A percentile compares a stretch with the other conserved stretches of the same genome.
These are phyloP conservation scores for Cruciata laevipes DNA, from an alignment of 257 asterid species.

Conservation along the genomic window DNA sequence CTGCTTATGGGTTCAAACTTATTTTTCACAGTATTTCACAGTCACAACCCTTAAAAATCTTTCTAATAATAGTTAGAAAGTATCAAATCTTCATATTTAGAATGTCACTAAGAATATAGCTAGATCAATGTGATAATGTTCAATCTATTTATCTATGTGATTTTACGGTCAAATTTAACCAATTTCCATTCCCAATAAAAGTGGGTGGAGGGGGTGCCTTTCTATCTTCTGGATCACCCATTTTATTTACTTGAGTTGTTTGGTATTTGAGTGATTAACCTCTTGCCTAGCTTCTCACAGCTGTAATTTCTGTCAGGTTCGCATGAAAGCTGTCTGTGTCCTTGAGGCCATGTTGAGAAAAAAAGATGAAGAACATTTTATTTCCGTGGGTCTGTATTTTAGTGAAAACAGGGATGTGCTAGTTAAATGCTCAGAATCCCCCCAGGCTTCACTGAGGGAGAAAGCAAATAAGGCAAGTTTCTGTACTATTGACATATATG, in stretches of 20 bases:
- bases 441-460: constrained; percentile 95
- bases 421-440: constrained; percentile 84
- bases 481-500: background rate
- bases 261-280: background rate
- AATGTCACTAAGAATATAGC: background rate
- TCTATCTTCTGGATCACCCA: background rate
- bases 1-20: too few relatives aligned
- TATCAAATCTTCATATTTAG: too few relatives aligned
- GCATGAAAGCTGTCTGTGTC: constrained; percentile 81
- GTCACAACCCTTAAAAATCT: background rate
- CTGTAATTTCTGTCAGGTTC: constrained; percentile 54
- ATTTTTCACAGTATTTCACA: too few relatives aligned
- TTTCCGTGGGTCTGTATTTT: constrained; percentile 55
- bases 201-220: background rate
- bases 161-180: too few relatives aligned
- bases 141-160: background rate
- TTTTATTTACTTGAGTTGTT: background rate
- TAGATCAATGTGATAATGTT: background rate
- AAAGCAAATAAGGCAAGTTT: constrained; percentile 77
- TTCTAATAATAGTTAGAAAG: too few relatives aligned
- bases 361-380: constrained; percentile 57
- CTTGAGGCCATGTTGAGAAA: constrained; percentile 90
- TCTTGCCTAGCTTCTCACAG: constrained; percentile 12
- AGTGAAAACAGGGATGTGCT: constrained; percentile 59
- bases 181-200: too few relatives aligned